phyloP scores from a whole-genome alignment of 805 yeast genomes.

The Candida silvatica region DNA sequence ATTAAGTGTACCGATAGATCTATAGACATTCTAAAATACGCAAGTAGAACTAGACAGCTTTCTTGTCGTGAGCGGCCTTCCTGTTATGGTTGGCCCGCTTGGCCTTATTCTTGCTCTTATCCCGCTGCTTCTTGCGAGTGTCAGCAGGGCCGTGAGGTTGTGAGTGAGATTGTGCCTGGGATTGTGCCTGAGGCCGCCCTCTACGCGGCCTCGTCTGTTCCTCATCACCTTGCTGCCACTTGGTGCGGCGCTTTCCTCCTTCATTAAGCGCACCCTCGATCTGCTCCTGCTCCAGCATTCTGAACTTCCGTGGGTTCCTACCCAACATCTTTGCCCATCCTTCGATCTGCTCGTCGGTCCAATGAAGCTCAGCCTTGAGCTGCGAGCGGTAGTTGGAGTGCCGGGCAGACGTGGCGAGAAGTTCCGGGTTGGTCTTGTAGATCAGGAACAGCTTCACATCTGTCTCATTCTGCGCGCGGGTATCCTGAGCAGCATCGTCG shows the following conservation, averaged over 20 bases:
- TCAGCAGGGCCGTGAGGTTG: no score
- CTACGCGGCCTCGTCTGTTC: slow-evolving; percentile 5
- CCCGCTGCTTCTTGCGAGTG: slow-evolving; percentile 15
- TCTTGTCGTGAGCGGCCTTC: slow-evolving; percentile 52
- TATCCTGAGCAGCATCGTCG: slow-evolving; percentile 26
- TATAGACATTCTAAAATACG: no score
- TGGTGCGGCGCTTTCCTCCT: slow-evolving; percentile 10
- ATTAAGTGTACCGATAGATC: no score
- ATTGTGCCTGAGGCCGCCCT: background rate
- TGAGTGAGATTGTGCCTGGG: no score
- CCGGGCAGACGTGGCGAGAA: slow-evolving; percentile 42
- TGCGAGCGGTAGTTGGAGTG: slow-evolving; percentile 37
- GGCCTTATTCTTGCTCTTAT: slow-evolving; percentile 49
- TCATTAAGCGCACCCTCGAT: slow-evolving; percentile 31
- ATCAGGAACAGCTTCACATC: slow-evolving; percentile 52
- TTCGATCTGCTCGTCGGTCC: slow-evolving; percentile 90
- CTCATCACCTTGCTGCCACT: slow-evolving; percentile 11
- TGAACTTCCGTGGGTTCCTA: slow-evolving; percentile 54
- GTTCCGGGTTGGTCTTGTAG: slow-evolving; percentile 40
- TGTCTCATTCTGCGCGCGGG: slow-evolving; percentile 11
- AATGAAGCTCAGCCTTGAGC: slow-evolving; percentile 43
- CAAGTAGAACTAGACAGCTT: slow-evolving; percentile 16
- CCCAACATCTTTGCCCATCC: slow-evolving; percentile 83
- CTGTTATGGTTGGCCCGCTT: slow-evolving; percentile 57
- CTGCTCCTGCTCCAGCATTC: slow-evolving; percentile 53